phyloP scores from a whole-genome alignment of 495 filamentous ascomycete genomes.

The Ramalina peruviana region DNA sequence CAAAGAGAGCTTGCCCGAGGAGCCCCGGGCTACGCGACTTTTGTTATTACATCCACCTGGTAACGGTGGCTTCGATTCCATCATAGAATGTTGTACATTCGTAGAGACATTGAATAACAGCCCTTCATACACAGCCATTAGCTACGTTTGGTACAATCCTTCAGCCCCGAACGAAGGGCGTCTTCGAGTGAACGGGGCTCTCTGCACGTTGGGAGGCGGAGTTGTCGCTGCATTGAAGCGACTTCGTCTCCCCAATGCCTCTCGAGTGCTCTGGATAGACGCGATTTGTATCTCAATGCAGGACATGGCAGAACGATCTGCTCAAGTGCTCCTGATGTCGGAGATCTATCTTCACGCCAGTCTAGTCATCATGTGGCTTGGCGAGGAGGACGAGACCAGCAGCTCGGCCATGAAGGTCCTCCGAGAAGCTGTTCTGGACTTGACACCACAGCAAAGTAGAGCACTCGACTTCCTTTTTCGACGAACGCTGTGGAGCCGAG shows the following conservation, averaged over 20 bases:
- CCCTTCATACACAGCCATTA: too few relatives aligned
- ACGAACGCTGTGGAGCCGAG: slow-evolving; percentile 21
- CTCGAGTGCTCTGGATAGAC: slow-evolving; percentile 22
- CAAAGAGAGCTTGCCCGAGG: too few relatives aligned
- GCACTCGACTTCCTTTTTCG: slow-evolving; percentile 20
- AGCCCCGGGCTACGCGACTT: too few relatives aligned
- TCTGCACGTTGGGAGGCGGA: too few relatives aligned
- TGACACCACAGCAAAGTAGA: slow-evolving; percentile 12
- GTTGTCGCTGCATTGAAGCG: slow-evolving; percentile 11
- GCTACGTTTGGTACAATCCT: too few relatives aligned
- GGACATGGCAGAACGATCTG: slow-evolving; percentile 16
- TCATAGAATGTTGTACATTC: too few relatives aligned
- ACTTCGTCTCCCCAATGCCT: slow-evolving; percentile 15
- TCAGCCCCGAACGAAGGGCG: too few relatives aligned
- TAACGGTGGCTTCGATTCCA: too few relatives aligned
- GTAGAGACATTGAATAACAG: too few relatives aligned
- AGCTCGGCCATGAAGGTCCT: slow-evolving; percentile 5
- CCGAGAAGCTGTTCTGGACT: slow-evolving; percentile 4
- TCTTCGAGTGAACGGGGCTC: too few relatives aligned
- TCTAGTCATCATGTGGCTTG: slow-evolving; percentile 20
- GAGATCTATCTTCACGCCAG: slow-evolving; percentile 18
- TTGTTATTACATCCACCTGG: too few relatives aligned
- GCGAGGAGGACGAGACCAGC: slow-evolving; percentile 9
- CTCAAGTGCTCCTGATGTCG: slow-evolving; percentile 21
- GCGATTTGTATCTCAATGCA: slow-evolving; percentile 22